A percentile compares a stretch with the other conserved stretches of the same genome.
Evolutionary conservation across 1,284 basidiomycete genomes (phyloP).

Genomic region (Laetiporus sulphureus): DNA sequence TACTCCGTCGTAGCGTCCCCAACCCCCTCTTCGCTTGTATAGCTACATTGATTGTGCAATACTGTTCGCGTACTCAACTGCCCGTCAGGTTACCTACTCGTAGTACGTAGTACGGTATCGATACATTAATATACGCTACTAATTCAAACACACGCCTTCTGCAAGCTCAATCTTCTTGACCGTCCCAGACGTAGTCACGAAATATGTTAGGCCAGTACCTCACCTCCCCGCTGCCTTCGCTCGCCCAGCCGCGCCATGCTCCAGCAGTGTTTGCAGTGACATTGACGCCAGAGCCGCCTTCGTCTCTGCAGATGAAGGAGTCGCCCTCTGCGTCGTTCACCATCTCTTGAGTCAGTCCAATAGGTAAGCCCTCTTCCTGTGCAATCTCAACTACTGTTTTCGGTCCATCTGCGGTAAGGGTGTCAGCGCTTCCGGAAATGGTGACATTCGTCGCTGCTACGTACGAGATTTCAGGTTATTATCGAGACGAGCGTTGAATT

Average conservation of each 20-base stretch:
- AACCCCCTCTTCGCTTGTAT: too few species aligned
- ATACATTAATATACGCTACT: too few species aligned
- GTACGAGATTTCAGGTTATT: too few species aligned
- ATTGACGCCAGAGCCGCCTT: slow-evolving; percentile 39
- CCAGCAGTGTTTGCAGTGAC: too few species aligned
- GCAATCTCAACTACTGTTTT: slow-evolving; percentile 62
- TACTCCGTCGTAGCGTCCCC: too few species aligned
- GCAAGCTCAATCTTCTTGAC: too few species aligned
- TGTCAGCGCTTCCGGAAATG: background rate
- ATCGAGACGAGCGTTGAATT: slow-evolving; percentile 64
- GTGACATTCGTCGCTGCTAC: too few species aligned
- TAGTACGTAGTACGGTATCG: too few species aligned
- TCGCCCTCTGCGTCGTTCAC: slow-evolving; percentile 62
- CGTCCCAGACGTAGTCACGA: slow-evolving; percentile 61
- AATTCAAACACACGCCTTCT: too few species aligned
- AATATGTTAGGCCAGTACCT: slow-evolving; percentile 71
- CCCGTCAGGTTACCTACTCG: too few species aligned
- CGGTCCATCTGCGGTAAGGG: slow-evolving; percentile 22
- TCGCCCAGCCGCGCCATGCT: slow-evolving; percentile 23
- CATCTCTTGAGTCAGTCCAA: slow-evolving; percentile 72
- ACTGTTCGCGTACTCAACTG: too few species aligned
- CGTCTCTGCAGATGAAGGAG: slow-evolving; percentile 71
- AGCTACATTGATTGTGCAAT: too few species aligned
- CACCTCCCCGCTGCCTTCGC: slow-evolving; percentile 41
- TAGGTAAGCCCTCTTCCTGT: slow-evolving; percentile 57